phyloP scores from a whole-genome alignment of 768 basidiomycete species.

The Suillus paluster region DNA sequence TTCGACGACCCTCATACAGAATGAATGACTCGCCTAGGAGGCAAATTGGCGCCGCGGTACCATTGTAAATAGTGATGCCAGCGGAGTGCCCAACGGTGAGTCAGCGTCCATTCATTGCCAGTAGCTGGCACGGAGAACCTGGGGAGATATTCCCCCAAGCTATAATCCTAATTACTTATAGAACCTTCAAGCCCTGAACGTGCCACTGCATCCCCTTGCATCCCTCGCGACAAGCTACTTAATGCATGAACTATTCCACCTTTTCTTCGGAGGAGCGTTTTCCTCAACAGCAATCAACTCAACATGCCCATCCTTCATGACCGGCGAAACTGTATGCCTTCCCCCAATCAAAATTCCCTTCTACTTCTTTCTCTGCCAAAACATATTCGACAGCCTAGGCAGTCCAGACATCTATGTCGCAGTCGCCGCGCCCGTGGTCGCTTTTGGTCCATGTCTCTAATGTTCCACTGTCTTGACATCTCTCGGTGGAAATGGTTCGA shows the following conservation, averaged over 20 bases:
- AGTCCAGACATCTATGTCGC: constrained; percentile 76
- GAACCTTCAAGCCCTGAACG: not conserved
- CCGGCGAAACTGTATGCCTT: constrained; percentile 43
- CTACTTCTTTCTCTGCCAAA: constrained; percentile 53
- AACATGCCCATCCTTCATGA: constrained; percentile 35
- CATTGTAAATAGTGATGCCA: no score
- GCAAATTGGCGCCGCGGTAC: no score
- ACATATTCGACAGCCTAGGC: constrained; percentile 53
- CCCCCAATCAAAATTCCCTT: constrained; percentile 47
- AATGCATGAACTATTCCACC: constrained; percentile 18
- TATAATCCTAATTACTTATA: no score
- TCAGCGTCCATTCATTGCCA: no score
- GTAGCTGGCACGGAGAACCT: no score
- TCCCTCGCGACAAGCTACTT: not conserved
- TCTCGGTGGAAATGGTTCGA: constrained; percentile 79
- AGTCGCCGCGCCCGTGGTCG: constrained; percentile 74
- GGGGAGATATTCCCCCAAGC: no score
- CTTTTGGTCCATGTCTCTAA: constrained; percentile 84
- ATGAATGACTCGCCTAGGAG: no score
- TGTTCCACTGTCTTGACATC: constrained; percentile 83
- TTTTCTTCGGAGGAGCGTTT: constrained; percentile 6
- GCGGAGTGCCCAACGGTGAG: no score
- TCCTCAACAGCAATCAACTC: constrained; percentile 37
- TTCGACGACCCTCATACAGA: no score
- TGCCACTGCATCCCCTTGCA: not conserved